Evolutionary conservation across 306 rosid genomes (phyloP), one percentile per base, ranked within the genome.

Genomic region (Quercus aquifolioides): DNA sequence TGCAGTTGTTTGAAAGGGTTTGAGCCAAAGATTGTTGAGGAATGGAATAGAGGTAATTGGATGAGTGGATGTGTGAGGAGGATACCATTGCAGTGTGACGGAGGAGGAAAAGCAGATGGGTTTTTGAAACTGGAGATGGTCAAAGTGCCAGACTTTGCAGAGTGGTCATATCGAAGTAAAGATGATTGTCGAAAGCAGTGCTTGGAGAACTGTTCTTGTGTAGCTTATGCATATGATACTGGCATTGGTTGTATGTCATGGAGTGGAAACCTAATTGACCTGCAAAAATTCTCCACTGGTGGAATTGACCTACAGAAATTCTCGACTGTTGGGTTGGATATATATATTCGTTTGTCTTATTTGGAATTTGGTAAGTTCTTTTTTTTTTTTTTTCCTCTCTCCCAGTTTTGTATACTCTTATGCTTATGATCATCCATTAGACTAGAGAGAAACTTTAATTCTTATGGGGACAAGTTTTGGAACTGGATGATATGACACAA

Each of bases 141-240:
- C 17, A 89, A 90, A 80, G 78, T 87, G 54, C 97, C 90, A 0
- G 79, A 62, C 58, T 80, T 74, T 33, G 82, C 82, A 7, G 71
- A 82, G 26, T 18, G 35, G 33, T 7, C 74, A 0, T 41, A 31
- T 56, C 55, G 30, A 11, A 62, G 55, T 10, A 25, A 46, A 1
- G 84, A 75, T 4, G 10, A 1, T 1, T 83, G 89, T 55, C 63
- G 60, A 79, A 74, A 73, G 23, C 20, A 17, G 18, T 86, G 89
- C 71, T 74, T 86, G 59, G 38, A 72, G 55, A 80, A 77, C 41
- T 80, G 85, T 60, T 63, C 84, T 67, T 84, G 87, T 12, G 1
- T 33, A 11, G 86, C 87, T 0, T 84, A 84, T 38, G 69, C 88
- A 17, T 26, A 38, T 3, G 78, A 12, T 38, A 0, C 13, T 6